Evolutionary conservation across 1,284 basidiomycete genomes (phyloP), one percentile per base, ranked within the genome.

Genomic region (Cryptococcus floricola): DNA sequence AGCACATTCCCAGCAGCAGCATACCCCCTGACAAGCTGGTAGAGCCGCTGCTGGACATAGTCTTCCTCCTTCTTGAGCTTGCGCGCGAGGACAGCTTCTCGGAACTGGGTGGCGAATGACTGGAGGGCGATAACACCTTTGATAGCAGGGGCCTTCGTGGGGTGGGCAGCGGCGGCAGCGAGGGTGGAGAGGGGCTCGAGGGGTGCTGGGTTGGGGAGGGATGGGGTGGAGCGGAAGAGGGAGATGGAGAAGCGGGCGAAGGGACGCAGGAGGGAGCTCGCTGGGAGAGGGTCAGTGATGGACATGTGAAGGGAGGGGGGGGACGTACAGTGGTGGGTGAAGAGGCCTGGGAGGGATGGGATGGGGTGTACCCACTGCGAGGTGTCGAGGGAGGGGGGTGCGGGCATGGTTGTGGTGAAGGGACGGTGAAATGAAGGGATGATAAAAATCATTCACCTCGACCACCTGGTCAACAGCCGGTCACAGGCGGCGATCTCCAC

Each of bases 201-300:
- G 34, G 43, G n/a, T 39, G 50, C 19, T 18, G 34, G 13, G 39
- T n/a, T 5, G 50, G 58, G 46, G 45, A 56, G 27, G 16, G 39
- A 12, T 18, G 45, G 39, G 37, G 39, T 38, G 19, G 50, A 50
- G n/a, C 53, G 52, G 50, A 55, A 57, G 19, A 53, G 43, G 39
- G 54, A 60, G 31, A 61, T 54, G 31, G 43, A 54, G 53, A 59
- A 62, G 27, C 54, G 44, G 5, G 59, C 61, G 45, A 61, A 60
- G 5, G 50, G 56, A 27, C 52, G 46, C 19, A 60, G 53, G 12
- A 60, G 53, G 13, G 47, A 46, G 6, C n/a, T 41, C 28, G 38
- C 52, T 54, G 23, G 23, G 23, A 3, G n/a, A n/a, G 5, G n/a
- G 12, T 42, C 4, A 42, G 41, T 1, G 31, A 34, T 34, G 31